Percentiles rank a stretch among this genome's conserved stretches.
Evolutionary conservation across 2,329 filamentous ascomycete species (phyloP).

Genomic region (Nothopassalora personata): DNA sequence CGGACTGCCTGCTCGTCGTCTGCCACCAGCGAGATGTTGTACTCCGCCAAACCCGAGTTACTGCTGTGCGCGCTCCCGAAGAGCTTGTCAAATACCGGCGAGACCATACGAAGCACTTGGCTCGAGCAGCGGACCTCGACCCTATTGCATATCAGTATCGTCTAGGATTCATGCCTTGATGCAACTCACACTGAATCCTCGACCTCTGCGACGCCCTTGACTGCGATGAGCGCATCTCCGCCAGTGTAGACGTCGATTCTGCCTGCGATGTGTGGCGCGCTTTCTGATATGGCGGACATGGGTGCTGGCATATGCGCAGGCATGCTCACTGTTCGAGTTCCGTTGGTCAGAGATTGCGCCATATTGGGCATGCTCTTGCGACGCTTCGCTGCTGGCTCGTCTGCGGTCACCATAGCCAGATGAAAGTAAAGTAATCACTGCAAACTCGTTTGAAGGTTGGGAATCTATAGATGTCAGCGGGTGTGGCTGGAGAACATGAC

Average conservation of each 20-base stretch:
- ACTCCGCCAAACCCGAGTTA: not conserved
- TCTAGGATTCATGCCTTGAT: not conserved
- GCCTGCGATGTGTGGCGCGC: not conserved
- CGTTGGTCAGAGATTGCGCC: not conserved
- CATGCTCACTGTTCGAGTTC: not conserved
- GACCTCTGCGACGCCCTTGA: constrained; percentile 9
- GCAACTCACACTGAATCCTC: not conserved
- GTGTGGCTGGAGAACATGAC: not conserved
- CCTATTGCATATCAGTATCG: not conserved
- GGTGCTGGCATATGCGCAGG: not conserved
- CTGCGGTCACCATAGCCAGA: constrained; percentile 4
- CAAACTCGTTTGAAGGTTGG: not conserved
- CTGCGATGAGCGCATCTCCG: constrained; percentile 15
- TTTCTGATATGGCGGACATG: not conserved
- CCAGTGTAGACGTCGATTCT: constrained; percentile 9
- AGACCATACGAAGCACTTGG: constrained; percentile 18
- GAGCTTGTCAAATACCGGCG: constrained; percentile 21
- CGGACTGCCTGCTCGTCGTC: not conserved
- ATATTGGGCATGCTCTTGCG: constrained; percentile 8
- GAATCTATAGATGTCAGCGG: not conserved
- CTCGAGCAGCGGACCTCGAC: constrained; percentile 23
- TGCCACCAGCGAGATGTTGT: not conserved
- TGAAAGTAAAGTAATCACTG: not conserved
- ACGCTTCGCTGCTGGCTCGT: constrained; percentile 11
- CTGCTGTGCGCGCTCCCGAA: not conserved